phyloP scores from a whole-genome alignment of 306 rosid species.

The Cucurbita argyrosperma region DNA sequence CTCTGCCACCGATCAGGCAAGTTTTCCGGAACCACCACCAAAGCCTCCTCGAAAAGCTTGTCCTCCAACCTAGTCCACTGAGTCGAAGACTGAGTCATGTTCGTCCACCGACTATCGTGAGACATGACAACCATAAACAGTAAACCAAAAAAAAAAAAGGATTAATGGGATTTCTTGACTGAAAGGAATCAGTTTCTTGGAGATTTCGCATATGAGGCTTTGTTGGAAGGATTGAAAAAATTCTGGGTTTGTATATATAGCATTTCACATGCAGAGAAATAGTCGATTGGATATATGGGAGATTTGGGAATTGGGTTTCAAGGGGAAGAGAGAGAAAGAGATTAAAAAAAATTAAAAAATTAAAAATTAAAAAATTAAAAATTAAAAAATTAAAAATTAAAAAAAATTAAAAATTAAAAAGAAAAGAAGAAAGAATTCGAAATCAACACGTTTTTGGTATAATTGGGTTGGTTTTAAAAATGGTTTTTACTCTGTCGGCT shows the following conservation, averaged over 20 bases:
- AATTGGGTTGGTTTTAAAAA: slow-evolving; percentile 11
- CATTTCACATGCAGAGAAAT: neutral
- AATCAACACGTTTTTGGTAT: slow-evolving; percentile 67
- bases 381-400: too few species aligned
- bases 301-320: neutral
- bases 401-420: too few species aligned
- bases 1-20: slow-evolving; percentile 53
- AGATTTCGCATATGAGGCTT: slow-evolving; percentile 29
- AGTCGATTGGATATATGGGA: neutral
- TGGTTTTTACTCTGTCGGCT: slow-evolving; percentile 2
- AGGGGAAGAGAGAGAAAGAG: neutral
- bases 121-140: slow-evolving; percentile 20
- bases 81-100: slow-evolving; percentile 7
- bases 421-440: slow-evolving; percentile 14
- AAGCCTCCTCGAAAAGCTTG: slow-evolving; percentile 67
- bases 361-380: too few species aligned
- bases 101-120: slow-evolving; percentile 22
- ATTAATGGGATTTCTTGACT: neutral
- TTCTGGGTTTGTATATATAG: neutral
- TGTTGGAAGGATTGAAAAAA: slow-evolving; percentile 19
- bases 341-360: neutral
- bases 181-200: slow-evolving; percentile 26
- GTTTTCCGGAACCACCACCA: slow-evolving; percentile 38
- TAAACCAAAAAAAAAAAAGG: neutral
- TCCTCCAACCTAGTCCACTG: slow-evolving; percentile 66